Conservation (phyloP, 169 alveolate genomes). For the Theileria annulata region DNA sequence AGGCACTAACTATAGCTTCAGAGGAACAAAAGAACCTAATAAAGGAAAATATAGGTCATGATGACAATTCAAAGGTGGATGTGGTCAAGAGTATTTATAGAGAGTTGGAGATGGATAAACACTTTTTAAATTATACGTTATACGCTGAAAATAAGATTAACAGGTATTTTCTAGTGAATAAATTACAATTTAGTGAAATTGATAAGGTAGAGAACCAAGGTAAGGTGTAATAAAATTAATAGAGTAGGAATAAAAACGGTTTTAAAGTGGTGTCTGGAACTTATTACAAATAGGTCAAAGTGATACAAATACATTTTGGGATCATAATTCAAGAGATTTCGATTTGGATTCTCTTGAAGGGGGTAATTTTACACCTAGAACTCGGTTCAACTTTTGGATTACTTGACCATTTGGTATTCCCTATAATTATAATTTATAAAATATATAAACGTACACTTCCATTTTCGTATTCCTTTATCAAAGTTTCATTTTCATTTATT, state of each 20-base stretch:
- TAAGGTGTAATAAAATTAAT: background rate
- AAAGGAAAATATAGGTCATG: constrained; percentile 70
- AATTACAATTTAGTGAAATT: background rate
- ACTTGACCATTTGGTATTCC: constrained; percentile 75
- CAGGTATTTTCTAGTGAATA: constrained; percentile 23
- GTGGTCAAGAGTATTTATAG: constrained; percentile 65
- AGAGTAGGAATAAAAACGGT: constrained; percentile 11
- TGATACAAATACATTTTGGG: background rate
- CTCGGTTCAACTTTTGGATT: constrained; percentile 70
- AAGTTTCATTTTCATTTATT: constrained; percentile 69
- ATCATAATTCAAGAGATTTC: constrained; percentile 23
- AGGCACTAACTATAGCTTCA: constrained; percentile 68
- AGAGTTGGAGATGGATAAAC: constrained; percentile 56
- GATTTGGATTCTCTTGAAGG: constrained; percentile 60
- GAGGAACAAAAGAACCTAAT: constrained; percentile 53
- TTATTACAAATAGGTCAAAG: background rate
- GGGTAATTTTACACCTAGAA: constrained; percentile 74
- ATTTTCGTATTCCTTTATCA: constrained; percentile 75
- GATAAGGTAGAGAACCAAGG: constrained; percentile 31
- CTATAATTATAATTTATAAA: constrained; percentile 7
- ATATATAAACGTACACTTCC: constrained; percentile 62
- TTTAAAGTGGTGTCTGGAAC: constrained; percentile 11
- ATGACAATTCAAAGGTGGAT: constrained; percentile 62
- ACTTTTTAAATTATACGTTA: constrained; percentile 57
- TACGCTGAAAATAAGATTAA: constrained; percentile 65